Evolutionary conservation across 345 rosid species (phyloP), one percentile per base, ranked within the genome.

Genomic region (Boechera stricta): DNA sequence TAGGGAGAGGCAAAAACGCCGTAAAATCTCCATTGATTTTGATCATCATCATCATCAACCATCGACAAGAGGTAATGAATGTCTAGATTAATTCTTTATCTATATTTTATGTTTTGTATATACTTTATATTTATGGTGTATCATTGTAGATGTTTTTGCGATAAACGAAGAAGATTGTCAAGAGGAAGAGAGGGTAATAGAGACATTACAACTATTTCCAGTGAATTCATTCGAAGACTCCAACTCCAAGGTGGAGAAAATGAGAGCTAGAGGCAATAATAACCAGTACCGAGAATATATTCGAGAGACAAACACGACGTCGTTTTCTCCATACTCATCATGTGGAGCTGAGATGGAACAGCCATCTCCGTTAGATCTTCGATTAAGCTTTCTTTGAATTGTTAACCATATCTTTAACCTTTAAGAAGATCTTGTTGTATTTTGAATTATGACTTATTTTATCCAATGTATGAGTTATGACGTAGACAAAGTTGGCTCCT

Each of bases 171-270:
- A 69, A 18, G 79, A 47, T 9, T 45, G 26, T 31, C 28, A 73
- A 13, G 83, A 86, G 54, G 80, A 77, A 10, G 95, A 88, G 72
- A 83, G 83, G 54, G 97, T 87, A 74, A 69, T 87, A 4, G 95
- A 92, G 74, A 94, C 98, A 10, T 81, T 94, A 35, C 97, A 92
- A 75, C 93, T 94, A 28, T 94, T 94, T 68, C 98, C 98, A 10
- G 57, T 92, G 71, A 61, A n/a, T 26, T 24, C 79, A 7, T 59
- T 76, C 10, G 75, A 62, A 32, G 79, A 76, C 15, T 64, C 55
- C 28, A 64, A 76, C 21, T 87, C 88, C 55, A 80, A 93, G 10
- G 82, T 80, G 64, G 87, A 77, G 5, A 88, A 55, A 74, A 12
- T 72, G 24, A 67, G 66, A 73, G 31, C 33, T 56, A 52, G 64